Evolutionary conservation across 2,329 filamentous ascomycete genomes (phyloP).

Genomic region (Graphiopsis chlorocephala): DNA sequence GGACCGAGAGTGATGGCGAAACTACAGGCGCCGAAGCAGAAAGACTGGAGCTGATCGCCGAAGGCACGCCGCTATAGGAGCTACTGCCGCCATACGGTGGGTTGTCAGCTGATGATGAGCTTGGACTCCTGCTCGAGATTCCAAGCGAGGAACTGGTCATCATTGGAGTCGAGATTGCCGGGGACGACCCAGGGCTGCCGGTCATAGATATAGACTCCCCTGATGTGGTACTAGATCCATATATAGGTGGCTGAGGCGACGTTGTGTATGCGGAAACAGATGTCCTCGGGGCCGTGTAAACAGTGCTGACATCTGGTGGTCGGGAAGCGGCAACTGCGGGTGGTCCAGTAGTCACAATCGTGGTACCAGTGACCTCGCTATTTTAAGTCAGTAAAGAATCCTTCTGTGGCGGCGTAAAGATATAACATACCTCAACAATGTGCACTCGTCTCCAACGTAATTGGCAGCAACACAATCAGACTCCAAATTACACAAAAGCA

Average conservation of each 20-base stretch:
- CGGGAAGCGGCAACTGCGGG: slow-evolving; percentile 19
- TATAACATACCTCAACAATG: slow-evolving; percentile 19
- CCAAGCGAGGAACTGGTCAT: not conserved
- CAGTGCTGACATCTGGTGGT: slow-evolving; percentile 19
- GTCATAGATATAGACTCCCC: not conserved
- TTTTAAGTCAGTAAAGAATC: not conserved
- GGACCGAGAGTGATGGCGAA: not conserved
- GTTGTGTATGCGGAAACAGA: slow-evolving; percentile 12
- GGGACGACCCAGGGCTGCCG: slow-evolving; percentile 7
- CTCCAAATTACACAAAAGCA: slow-evolving; percentile 23
- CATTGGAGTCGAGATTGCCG: not conserved
- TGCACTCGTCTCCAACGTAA: slow-evolving; percentile 26
- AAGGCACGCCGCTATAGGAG: not conserved
- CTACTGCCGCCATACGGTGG: not conserved
- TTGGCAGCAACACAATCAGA: slow-evolving; percentile 26
- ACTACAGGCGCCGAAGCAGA: not conserved
- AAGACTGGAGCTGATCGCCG: not conserved
- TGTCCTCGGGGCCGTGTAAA: slow-evolving; percentile 19
- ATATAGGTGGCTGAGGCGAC: slow-evolving; percentile 8
- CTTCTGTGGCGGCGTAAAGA: not conserved
- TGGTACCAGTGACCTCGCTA: slow-evolving; percentile 25
- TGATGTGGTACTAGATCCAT: slow-evolving; percentile 7
- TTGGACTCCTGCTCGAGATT: not conserved
- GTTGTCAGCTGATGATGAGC: not conserved
- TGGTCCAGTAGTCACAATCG: slow-evolving; percentile 19